A percentile compares a stretch with the other conserved stretches of the same genome.
phyloP scores from a whole-genome alignment of 2,329 filamentous ascomycete species.

The Achaetomium macrosporum region DNA sequence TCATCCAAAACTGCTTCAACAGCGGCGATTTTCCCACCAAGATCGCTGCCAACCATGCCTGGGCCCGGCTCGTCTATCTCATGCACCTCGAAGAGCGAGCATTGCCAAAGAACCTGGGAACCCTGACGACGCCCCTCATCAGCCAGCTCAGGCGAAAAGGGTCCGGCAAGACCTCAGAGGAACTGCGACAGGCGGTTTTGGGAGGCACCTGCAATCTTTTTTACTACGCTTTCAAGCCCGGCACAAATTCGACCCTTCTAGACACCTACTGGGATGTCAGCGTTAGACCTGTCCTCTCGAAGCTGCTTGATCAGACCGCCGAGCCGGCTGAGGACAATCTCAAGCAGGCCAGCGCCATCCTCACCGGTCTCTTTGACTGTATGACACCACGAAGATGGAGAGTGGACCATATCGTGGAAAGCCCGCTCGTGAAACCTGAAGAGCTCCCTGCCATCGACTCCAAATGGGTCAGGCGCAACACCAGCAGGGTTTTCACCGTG shows the following conservation, averaged over 20 bases:
- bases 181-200: slow-evolving; percentile 51
- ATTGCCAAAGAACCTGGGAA: slow-evolving; percentile 49
- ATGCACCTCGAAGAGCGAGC: slow-evolving; percentile 57
- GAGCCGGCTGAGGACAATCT: slow-evolving; percentile 41
- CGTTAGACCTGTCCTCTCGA: slow-evolving; percentile 57
- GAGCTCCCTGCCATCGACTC: slow-evolving; percentile 80
- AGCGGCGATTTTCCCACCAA: slow-evolving; percentile 65
- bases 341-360: slow-evolving; percentile 59
- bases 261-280: slow-evolving; percentile 75
- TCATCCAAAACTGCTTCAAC: slow-evolving; percentile 82
- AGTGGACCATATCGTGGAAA: slow-evolving; percentile 62
- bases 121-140: slow-evolving; percentile 60
- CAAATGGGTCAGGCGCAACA: slow-evolving; percentile 77
- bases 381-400: slow-evolving; percentile 61
- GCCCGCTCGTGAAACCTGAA: slow-evolving; percentile 53
- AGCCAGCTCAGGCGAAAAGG: slow-evolving; percentile 63
- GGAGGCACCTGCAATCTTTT: slow-evolving; percentile 73
- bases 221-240: slow-evolving; percentile 76
- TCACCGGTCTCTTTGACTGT: slow-evolving; percentile 65
- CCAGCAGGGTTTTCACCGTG: slow-evolving; percentile 57
- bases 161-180: slow-evolving; percentile 49
- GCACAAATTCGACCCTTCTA: slow-evolving; percentile 56
- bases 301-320: slow-evolving; percentile 42
- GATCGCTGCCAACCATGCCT: slow-evolving; percentile 73
- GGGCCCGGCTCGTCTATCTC: slow-evolving; percentile 77